Conservation (phyloP, 306 rosid species). For the Cucumis cinereus region DNA sequence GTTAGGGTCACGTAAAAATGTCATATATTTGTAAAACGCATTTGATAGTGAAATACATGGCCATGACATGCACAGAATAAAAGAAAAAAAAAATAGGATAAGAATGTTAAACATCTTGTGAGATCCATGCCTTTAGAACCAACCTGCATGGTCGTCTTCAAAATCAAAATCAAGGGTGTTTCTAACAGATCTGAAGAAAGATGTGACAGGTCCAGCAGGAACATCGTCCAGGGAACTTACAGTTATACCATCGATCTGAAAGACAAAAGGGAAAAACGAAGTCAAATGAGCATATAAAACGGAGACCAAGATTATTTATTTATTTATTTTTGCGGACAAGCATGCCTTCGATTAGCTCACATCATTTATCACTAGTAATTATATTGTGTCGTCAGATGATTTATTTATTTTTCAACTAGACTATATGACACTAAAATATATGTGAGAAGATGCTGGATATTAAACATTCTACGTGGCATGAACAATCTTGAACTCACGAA, state of each 20-base stretch:
- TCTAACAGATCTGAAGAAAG: conserved; percentile 79
- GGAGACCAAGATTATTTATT: background rate
- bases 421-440: background rate
- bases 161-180: conserved; percentile 96
- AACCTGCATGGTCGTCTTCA: conserved; percentile 90
- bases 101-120: background rate
- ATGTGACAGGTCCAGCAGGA: conserved; percentile 63
- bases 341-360: background rate
- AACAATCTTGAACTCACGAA: background rate
- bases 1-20: background rate
- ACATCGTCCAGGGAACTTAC: conserved; percentile 85
- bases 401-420: background rate
- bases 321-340: background rate
- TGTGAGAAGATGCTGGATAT: background rate
- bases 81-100: background rate
- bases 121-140: background rate
- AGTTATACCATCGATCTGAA: conserved; percentile 64
- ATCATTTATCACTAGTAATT: background rate
- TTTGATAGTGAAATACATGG: background rate
- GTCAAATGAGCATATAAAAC: background rate
- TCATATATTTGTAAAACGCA: background rate
- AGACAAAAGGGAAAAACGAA: background rate
- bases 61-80: background rate
- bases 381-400: background rate
- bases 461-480: background rate